Conservation (phyloP, 2,329 filamentous ascomycete species). For the Talaromyces sp. region DNA sequence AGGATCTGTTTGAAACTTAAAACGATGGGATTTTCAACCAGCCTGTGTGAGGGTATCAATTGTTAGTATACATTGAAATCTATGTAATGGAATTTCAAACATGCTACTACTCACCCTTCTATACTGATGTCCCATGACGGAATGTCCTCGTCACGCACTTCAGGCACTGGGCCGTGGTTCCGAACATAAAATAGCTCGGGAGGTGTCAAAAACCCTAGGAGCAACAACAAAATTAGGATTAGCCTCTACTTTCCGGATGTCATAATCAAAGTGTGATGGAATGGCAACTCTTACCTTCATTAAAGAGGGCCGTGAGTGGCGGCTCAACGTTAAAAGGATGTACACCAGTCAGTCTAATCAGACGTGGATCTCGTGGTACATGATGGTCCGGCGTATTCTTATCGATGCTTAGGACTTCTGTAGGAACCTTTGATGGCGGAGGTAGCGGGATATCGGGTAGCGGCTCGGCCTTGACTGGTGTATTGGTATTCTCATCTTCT, state of each 20-base stretch:
- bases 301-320: slow-evolving; percentile 71
- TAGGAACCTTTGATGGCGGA: slow-evolving; percentile 55
- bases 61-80: not conserved
- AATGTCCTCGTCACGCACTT: slow-evolving; percentile 66
- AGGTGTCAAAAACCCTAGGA: slow-evolving; percentile 72
- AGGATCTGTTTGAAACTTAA: slow-evolving; percentile 70
- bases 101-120: slow-evolving; percentile 54
- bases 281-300: slow-evolving; percentile 42
- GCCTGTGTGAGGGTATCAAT: slow-evolving; percentile 27
- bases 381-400: slow-evolving; percentile 78
- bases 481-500: slow-evolving; percentile 2
- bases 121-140: slow-evolving; percentile 77
- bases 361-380: slow-evolving; percentile 71
- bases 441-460: slow-evolving; percentile 59
- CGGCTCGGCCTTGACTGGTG: slow-evolving; percentile 5
- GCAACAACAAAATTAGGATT: not conserved
- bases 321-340: slow-evolving; percentile 92
- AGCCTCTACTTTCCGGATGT: not conserved
- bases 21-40: slow-evolving; percentile 72
- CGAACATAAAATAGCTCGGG: slow-evolving; percentile 87
- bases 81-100: not conserved
- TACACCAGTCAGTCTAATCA: slow-evolving; percentile 81
- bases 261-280: not conserved
- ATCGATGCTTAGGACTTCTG: slow-evolving; percentile 67
- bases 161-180: slow-evolving; percentile 81